Percentiles rank a stretch among this genome's conserved stretches.
Conservation (phyloP, 2,329 filamentous ascomycete genomes). For the Ceratocystis harringtonii region DNA sequence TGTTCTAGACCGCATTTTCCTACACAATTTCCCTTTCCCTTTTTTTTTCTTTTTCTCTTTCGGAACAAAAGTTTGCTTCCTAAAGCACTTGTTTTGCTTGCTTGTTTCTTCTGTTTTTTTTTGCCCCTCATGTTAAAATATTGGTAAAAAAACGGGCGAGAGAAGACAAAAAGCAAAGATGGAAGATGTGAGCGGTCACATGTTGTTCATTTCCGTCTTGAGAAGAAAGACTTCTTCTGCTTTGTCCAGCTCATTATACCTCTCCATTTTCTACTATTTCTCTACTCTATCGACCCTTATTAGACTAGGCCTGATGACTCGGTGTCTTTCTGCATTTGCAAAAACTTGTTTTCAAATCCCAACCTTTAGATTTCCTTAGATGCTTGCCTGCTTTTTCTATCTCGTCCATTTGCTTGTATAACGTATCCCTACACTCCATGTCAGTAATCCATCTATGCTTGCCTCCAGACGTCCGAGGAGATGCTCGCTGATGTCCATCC, state of each 20-base stretch:
- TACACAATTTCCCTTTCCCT: not conserved
- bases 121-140: not conserved
- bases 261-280: not conserved
- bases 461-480: no score
- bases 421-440: no score
- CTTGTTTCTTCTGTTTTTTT: not conserved
- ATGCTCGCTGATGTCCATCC: no score
- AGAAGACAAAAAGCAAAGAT: not conserved
- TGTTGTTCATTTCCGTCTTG: no score
- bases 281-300: not conserved
- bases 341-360: not conserved
- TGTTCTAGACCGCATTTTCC: conserved; percentile 2
- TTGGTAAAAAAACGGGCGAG: not conserved
- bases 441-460: no score
- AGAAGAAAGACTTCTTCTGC: no score
- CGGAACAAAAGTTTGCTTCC: conserved; percentile 5
- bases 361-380: not conserved
- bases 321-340: conserved; percentile 6
- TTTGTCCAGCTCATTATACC: not conserved
- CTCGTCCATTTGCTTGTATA: no score
- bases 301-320: conserved; percentile 3
- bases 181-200: no score
- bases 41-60: not conserved
- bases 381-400: not conserved
- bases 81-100: not conserved